Evolutionary conservation across 768 basidiomycete species (phyloP), one percentile per base, ranked within the genome.

Genomic region (Lactifluus pinguis): DNA sequence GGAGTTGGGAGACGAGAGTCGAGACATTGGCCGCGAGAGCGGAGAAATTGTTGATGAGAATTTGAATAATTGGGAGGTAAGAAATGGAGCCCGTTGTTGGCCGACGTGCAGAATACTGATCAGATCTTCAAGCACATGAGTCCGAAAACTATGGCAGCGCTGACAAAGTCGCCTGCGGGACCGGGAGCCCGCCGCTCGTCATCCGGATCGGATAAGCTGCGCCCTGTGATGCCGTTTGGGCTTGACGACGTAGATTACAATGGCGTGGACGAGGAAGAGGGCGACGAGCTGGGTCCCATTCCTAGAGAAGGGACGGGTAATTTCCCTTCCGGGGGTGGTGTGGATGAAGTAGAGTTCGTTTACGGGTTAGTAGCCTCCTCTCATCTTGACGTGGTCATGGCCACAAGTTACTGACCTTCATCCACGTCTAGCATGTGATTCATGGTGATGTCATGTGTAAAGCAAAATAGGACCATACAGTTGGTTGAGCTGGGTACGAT

Each of bases 1-100:
- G 56, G 90, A 98, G 69, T 76, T 98, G 55, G 87, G 88, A 34
- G 86, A 92, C 66, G 91, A 89, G 64, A 76, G 83, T 59, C 78
- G 89, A 54, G 72, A 92, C 60, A 69, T 79, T 13, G 79, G 79
- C 48, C 76, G 82, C 59, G 84, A 85, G 59, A 84, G 86, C 52
- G 77, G 79, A 45, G 86, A 85, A 62, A 72, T 74, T 39, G 75
- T 80, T 29, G 86, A 92, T 69, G 88, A 90, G 74, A 94, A 94
- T 68, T 72, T 88, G 65, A 98, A 95, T 68, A 92, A 94, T 66
- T 98, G 95, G 95, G 95, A 95, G 87, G 94, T 93, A 65, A 71
- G 85, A 68, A 48, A 49, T 49, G 49, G 54, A 56, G 10, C 25
- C n/a, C 15, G 10, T 25, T 47, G 11, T 42, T 17, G 32, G 25